These are phyloP conservation scores for Lenwebbia sp. DNA, from an alignment of 345 rosid species.

Conservation along the genomic window DNA sequence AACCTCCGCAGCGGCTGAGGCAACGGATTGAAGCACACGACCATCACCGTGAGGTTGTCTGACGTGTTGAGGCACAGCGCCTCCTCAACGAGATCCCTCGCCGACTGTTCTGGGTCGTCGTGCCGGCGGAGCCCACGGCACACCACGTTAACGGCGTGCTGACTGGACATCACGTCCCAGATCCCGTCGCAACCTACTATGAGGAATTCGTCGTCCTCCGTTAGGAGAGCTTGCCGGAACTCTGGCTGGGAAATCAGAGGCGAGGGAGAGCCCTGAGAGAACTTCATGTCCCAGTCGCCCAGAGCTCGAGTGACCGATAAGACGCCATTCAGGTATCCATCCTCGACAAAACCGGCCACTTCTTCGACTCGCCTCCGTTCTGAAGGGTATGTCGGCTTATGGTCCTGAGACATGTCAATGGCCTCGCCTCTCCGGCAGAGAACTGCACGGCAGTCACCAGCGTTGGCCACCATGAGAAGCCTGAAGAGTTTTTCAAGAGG, in stretches of 20 bases:
- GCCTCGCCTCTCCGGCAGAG: conserved; percentile 35
- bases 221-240: conserved; percentile 35
- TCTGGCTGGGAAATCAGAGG: conserved; percentile 84
- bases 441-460: conserved; percentile 41
- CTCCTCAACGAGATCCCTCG: conserved; percentile 72
- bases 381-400: conserved; percentile 19
- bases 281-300: conserved; percentile 92
- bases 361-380: conserved; percentile 23
- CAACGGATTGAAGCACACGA: conserved; percentile 45
- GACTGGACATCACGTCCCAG: conserved; percentile 90
- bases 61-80: conserved; percentile 44
- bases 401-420: conserved; percentile 36
- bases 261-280: conserved; percentile 39
- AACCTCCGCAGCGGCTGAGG: conserved; percentile 21
- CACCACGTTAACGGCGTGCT: conserved; percentile 62
- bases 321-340: conserved; percentile 65
- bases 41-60: conserved; percentile 73
- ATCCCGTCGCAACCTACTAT: conserved; percentile 85
- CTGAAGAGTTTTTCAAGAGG: conserved; percentile 16
- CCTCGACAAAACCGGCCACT: conserved; percentile 46
- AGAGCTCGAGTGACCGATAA: conserved; percentile 76
- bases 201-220: conserved; percentile 84
- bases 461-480: conserved; percentile 51
- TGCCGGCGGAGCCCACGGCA: conserved; percentile 49
- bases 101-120: conserved; percentile 59